Evolutionary conservation across 2,329 filamentous ascomycete species (phyloP).

Genomic region (Lachnum nothofagi): DNA sequence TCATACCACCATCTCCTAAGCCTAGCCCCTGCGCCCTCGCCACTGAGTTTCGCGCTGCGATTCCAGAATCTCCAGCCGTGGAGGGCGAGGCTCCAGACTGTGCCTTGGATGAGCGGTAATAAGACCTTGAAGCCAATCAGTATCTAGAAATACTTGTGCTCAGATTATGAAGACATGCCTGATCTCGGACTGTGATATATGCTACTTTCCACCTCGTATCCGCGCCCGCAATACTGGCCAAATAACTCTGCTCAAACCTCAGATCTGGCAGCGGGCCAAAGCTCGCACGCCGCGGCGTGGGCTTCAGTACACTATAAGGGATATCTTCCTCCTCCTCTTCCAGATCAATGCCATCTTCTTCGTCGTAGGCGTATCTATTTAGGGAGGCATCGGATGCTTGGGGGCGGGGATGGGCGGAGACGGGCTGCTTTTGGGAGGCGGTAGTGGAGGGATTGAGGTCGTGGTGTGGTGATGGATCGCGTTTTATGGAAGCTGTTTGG

Average conservation of each 20-base stretch:
- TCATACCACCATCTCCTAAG: constrained; percentile 90
- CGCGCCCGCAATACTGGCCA: constrained; percentile 78
- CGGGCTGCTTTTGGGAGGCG: constrained; percentile 60
- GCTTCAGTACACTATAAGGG: constrained; percentile 59
- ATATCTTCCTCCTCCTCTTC: constrained; percentile 49
- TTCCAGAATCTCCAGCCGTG: constrained; percentile 92
- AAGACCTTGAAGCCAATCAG: constrained; percentile 53
- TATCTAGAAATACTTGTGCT: background rate
- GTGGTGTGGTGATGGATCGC: constrained; percentile 62
- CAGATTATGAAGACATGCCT: constrained; percentile 50
- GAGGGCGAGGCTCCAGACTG: constrained; percentile 80
- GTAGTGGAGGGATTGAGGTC: constrained; percentile 78
- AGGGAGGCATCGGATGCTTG: constrained; percentile 27
- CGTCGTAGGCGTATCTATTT: constrained; percentile 34
- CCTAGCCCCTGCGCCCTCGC: constrained; percentile 69
- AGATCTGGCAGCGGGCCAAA: constrained; percentile 75
- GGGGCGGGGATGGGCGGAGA: constrained; percentile 40
- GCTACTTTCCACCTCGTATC: constrained; percentile 73
- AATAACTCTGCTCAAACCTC: constrained; percentile 96
- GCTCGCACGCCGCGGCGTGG: constrained; percentile 46
- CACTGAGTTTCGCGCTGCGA: constrained; percentile 67
- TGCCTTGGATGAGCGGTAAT: constrained; percentile 80
- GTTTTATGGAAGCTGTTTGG: constrained; percentile 74
- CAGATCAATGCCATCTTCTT: constrained; percentile 38
- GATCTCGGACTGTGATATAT: constrained; percentile 83